Conservation (phyloP, 768 basidiomycete species). For the Pisolithus microcarpus region DNA sequence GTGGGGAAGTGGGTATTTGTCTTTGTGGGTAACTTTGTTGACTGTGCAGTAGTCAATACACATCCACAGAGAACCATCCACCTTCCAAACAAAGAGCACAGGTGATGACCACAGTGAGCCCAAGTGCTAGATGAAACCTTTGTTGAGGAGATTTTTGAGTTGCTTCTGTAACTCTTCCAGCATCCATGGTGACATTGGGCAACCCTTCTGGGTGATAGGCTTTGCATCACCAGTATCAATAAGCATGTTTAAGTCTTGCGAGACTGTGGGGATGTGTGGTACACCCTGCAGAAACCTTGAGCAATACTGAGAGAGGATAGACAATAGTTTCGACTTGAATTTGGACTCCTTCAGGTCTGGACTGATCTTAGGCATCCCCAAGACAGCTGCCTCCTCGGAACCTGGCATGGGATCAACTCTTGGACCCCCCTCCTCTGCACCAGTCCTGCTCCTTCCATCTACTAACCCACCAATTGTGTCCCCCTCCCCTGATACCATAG, state of each 20-base stretch:
- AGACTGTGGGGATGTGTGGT: not conserved
- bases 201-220: not conserved
- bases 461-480: not conserved
- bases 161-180: no score
- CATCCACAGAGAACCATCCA: not conserved
- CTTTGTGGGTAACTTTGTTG: conserved; percentile 18
- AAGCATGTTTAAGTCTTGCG: not conserved
- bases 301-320: not conserved
- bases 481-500: not conserved
- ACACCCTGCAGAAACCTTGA: not conserved
- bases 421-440: not conserved
- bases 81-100: not conserved
- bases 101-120: not conserved
- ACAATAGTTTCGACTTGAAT: not conserved
- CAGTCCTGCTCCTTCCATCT: not conserved
- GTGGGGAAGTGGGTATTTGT: conserved; percentile 28
- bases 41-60: conserved; percentile 27
- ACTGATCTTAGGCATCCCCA: not conserved
- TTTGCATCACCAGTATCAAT: not conserved
- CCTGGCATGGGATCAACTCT: not conserved
- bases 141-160: no score
- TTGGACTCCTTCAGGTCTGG: not conserved
- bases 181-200: not conserved
- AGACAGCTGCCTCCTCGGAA: not conserved
- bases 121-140: not conserved